Base-by-base conservation (phyloP, 805 yeast species). In the Candida sphagnicola region DNA sequence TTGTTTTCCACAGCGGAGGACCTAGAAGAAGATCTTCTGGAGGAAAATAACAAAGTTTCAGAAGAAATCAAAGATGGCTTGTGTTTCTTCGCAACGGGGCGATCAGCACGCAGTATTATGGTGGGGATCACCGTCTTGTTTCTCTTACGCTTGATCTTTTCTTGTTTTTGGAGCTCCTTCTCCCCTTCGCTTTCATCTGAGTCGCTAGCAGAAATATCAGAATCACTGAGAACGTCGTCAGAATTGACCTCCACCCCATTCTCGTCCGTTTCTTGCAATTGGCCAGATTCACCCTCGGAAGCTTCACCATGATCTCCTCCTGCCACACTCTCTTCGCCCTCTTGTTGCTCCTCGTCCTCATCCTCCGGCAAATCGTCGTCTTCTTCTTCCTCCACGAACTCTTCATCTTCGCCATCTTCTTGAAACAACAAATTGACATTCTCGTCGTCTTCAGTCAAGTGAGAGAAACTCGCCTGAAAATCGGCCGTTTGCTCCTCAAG, bases 1-100 rank as follows among this genome's bases (percentile, higher is more conserved):
- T 86, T 87, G 55, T 79, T 87, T 48, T 80, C 80, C 4, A 86
- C 74, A 0, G 95, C 93, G 0, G 95, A 74, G 8, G 77, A 65
- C 56, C 99, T 77, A 13, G 87, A 76, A 0, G 95, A 85, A 0
- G 83, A 76, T 50, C 96, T 70, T 56, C 95, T 70, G 4, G 67
- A 67, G 1, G 67, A 58, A 12, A 70, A 60, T 15, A 83, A 54
- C 18, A 85, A 55, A 12, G 78, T 65, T 10, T 74, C 81, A 0
- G 83, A 55, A 4, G 67, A 52, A 4, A 75, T 46, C 35, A 41
- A 33, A 18, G 40, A 24, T 15, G 38, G 39, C 18, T 38, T 48
- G 6, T 5, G 18, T 40, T 50, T 53, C 44, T 65, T 67, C 3
- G 72, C 45, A 53, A 44, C 67, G 46, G 42, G 45, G 16, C 42